Evolutionary conservation across 805 yeast genomes (phyloP).

Genomic region (Ogataea paraovalis): DNA sequence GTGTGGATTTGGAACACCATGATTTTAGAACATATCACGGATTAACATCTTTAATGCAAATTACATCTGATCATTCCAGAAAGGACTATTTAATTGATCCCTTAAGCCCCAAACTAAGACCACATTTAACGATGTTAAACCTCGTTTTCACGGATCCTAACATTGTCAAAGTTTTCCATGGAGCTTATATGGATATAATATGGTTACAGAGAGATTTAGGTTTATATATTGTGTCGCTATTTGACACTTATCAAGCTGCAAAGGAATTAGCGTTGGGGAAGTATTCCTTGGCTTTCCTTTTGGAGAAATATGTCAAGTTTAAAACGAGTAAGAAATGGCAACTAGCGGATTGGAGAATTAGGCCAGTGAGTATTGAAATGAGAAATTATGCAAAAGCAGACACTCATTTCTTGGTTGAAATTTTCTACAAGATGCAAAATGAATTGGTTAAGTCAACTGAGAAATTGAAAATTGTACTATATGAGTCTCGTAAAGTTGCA

Average conservation of each 20-base stretch:
- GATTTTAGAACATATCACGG: constrained; percentile 90
- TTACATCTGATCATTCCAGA: constrained; percentile 52
- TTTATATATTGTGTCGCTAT: constrained; percentile 78
- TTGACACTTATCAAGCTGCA: constrained; percentile 92
- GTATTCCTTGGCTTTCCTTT: constrained; percentile 76
- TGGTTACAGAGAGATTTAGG: constrained; percentile 98
- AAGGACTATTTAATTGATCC: constrained; percentile 86
- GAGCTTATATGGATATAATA: constrained; percentile 93
- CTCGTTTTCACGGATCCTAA: constrained; percentile 74
- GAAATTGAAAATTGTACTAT: constrained; percentile 55
- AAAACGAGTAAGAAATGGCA: constrained; percentile 92
- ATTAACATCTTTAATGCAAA: constrained; percentile 88
- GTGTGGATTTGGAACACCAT: constrained; percentile 95
- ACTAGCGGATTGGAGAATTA: constrained; percentile 91
- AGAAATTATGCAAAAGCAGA: constrained; percentile 87
- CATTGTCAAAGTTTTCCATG: constrained; percentile 87
- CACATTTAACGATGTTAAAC: constrained; percentile 64
- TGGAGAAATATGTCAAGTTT: constrained; percentile 77
- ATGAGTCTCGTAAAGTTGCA: constrained; percentile 77
- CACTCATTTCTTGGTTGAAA: constrained; percentile 83
- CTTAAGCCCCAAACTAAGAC: constrained; percentile 55
- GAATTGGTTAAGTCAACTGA: constrained; percentile 46
- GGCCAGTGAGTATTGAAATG: constrained; percentile 80
- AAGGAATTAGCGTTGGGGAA: constrained; percentile 73
- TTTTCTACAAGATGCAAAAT: constrained; percentile 71